Conservation (phyloP, 345 rosid genomes). For the Physaria fendleri region DNA sequence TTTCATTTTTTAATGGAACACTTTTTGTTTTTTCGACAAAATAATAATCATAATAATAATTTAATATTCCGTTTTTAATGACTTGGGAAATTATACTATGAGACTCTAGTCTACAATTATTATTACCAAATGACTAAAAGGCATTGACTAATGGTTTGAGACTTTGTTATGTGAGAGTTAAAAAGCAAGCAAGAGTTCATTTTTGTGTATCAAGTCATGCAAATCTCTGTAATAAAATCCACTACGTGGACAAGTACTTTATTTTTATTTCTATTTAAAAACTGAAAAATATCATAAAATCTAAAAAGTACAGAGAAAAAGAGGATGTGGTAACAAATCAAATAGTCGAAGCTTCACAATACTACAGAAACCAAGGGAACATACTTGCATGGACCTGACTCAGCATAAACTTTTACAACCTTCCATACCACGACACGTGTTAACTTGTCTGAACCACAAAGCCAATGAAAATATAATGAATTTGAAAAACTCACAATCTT, state of each 20-base stretch:
- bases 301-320: not conserved
- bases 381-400: slow-evolving; percentile 32
- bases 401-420: slow-evolving; percentile 19
- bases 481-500: not conserved
- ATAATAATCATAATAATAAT: too few relatives aligned
- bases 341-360: not conserved
- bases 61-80: too few relatives aligned
- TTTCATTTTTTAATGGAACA: not conserved
- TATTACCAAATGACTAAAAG: too few relatives aligned
- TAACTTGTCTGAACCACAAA: slow-evolving; percentile 6
- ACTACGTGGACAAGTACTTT: not conserved
- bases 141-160: not conserved
- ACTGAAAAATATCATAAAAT: not conserved
- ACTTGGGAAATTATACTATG: too few relatives aligned
- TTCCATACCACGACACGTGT: slow-evolving; percentile 24
- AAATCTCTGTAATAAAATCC: not conserved
- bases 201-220: too few relatives aligned
- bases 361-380: not conserved
- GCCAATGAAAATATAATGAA: not conserved
- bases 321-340: not conserved
- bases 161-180: not conserved
- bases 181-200: not conserved
- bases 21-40: too few relatives aligned
- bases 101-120: too few relatives aligned
- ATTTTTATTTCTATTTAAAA: not conserved